Evolutionary conservation across 176 grass and related monocot genomes (phyloP), one percentile per base, ranked within the genome.

Genomic region (Tuctoria greenei): DNA sequence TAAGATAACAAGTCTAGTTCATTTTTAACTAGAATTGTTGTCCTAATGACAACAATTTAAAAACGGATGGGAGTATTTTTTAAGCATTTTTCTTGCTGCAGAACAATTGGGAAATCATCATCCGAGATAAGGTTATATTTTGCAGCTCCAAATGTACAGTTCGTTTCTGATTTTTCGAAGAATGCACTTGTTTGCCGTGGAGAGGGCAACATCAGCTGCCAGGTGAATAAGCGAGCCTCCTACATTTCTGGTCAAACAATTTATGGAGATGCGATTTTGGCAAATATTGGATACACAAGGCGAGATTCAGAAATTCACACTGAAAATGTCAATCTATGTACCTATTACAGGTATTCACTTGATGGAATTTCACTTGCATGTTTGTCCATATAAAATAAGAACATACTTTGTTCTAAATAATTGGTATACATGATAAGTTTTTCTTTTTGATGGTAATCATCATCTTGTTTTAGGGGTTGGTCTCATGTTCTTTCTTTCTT

Each of bases 91-190:
- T 87, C 28, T 78, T 83, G 73, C 55, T 88, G 50, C 86, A 97
- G 94, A 88, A 93, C 86, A 64, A 78, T 97, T 73, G 95, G 91
- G 79, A 98, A 94, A 87, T 72, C 95, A 64, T 98, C 89, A 5
- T 94, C 91, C 25, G 95, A 98, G 73, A 92, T 94, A 67, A 91
- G 87, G 82, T 86, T 94, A 66, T 93, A 98, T 69, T 98, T 92
- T 62, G 80, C 86, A 45, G 70, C 76, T 87, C 85, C 88, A 58
- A 42, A 83, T 73, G 69, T 83, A 60, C 59, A 75, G 37, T 68
- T 70, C 64, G 64, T 84, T 83, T 85, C 77, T 72, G 82, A 86
- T 40, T 76, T 72, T 41, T 77, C 82, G 71, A 79, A 69, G 38
- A 41, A 86, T 74, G 44, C 20, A 13, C 37, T 41, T 61, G 31